Evolutionary conservation across 1,284 basidiomycete genomes (phyloP).

Genomic region (Dichomitus squalens): DNA sequence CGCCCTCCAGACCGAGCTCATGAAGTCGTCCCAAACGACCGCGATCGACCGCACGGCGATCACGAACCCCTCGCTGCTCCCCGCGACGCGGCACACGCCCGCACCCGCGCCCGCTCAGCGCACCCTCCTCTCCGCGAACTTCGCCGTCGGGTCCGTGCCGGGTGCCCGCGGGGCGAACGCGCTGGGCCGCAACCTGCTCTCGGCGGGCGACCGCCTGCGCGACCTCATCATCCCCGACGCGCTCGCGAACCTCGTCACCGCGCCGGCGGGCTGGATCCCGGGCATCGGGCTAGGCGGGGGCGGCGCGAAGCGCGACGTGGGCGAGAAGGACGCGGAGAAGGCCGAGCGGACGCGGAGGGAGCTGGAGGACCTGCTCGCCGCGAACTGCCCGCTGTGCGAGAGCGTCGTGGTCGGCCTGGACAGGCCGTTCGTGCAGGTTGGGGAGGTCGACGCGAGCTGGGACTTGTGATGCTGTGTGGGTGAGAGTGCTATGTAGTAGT

Average conservation of each 20-base stretch:
- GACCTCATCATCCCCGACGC: slow-evolving; percentile 93
- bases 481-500: background rate
- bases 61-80: slow-evolving; percentile 32
- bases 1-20: slow-evolving; percentile 80
- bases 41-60: slow-evolving; percentile 38
- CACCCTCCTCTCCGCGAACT: slow-evolving; percentile 73
- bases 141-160: slow-evolving; percentile 54
- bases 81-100: slow-evolving; percentile 34
- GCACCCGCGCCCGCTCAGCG: slow-evolving; percentile 47
- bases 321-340: slow-evolving; percentile 58
- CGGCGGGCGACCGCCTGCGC: slow-evolving; percentile 85
- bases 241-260: slow-evolving; percentile 71
- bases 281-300: slow-evolving; percentile 51
- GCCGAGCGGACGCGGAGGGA: slow-evolving; percentile 74
- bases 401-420: slow-evolving; percentile 84
- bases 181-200: slow-evolving; percentile 80
- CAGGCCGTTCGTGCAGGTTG: slow-evolving; percentile 80
- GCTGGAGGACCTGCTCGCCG: slow-evolving; percentile 85
- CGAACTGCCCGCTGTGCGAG: slow-evolving; percentile 90
- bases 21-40: slow-evolving; percentile 48
- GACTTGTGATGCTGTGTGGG: slow-evolving; percentile 51
- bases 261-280: slow-evolving; percentile 66
- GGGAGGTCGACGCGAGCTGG: slow-evolving; percentile 85
- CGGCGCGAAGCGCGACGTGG: slow-evolving; percentile 41
- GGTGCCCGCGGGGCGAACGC: slow-evolving; percentile 61